phyloP scores from a whole-genome alignment of 805 yeast genomes.

The Zygosaccharomyces rouxii region DNA sequence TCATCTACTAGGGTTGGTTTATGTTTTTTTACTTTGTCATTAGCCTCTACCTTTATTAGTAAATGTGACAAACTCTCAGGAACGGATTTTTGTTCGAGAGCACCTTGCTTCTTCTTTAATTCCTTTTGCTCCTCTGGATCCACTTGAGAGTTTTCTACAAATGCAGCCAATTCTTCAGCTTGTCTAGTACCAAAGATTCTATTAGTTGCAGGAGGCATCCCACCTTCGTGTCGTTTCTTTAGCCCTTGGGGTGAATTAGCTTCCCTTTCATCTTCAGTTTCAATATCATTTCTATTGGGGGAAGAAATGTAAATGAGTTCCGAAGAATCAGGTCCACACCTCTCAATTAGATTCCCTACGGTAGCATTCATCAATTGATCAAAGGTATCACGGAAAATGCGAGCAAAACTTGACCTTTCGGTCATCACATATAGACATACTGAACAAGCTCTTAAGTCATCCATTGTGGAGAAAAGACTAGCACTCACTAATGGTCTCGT shows the following conservation, averaged over 20 bases:
- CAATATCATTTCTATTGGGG: constrained; percentile 5
- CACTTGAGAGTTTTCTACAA: constrained; percentile 38
- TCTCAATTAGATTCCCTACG: constrained; percentile 53
- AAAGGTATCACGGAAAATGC: constrained; percentile 60
- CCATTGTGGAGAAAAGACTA: constrained; percentile 50
- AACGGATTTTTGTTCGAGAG: constrained; percentile 46
- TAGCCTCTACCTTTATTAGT: constrained; percentile 35
- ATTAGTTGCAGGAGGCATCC: constrained; percentile 58
- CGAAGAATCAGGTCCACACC: constrained; percentile 61
- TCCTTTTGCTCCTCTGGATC: constrained; percentile 46
- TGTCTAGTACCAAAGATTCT: constrained; percentile 39
- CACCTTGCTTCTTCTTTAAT: constrained; percentile 45
- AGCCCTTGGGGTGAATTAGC: neutral
- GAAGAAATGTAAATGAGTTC: constrained; percentile 42
- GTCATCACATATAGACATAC: constrained; percentile 61
- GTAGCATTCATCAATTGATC: constrained; percentile 65
- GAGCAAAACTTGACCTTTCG: constrained; percentile 58
- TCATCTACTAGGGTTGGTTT: neutral
- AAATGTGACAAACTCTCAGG: constrained; percentile 53
- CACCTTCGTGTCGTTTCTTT: constrained; percentile 30
- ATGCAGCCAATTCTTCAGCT: constrained; percentile 32
- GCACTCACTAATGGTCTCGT: constrained; percentile 57
- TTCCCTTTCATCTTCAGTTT: constrained; percentile 9
- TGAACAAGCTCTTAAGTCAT: constrained; percentile 63
- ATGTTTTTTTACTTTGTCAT: constrained; percentile 8